Percentiles rank a stretch among this genome's conserved stretches.
phyloP scores from a whole-genome alignment of 2,329 filamentous ascomycete species.

The Fusarium pilosicola region DNA sequence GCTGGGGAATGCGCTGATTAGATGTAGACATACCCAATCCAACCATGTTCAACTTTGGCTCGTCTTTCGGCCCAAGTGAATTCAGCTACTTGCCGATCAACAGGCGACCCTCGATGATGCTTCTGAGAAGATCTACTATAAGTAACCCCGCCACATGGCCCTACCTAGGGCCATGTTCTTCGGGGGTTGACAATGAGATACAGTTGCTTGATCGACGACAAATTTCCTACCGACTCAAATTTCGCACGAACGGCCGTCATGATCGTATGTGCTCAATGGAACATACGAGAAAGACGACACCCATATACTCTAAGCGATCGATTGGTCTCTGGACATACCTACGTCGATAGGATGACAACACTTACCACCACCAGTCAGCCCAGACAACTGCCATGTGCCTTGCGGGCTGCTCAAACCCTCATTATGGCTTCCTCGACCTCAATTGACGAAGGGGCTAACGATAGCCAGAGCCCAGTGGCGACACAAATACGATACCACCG shows the following conservation, averaged over 20 bases:
- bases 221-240: not conserved
- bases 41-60: not conserved
- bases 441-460: too few relatives aligned
- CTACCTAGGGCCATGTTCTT: too few relatives aligned
- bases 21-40: not conserved
- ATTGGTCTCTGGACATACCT: not conserved
- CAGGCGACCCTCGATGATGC: not conserved
- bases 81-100: not conserved
- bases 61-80: not conserved
- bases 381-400: not conserved
- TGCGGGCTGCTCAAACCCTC: fast-evolving
- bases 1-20: too few relatives aligned
- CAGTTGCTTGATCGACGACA: not conserved
- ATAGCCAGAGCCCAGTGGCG: fast-evolving
- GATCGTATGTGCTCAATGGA: fast-evolving
- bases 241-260: fast-evolving
- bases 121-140: not conserved
- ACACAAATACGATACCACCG: fast-evolving
- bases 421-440: fast-evolving
- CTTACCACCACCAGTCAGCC: not conserved
- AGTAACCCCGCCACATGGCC: too few relatives aligned
- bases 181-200: not conserved
- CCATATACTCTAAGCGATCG: too few relatives aligned
- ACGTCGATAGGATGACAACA: not conserved
- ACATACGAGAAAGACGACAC: not conserved